These are phyloP conservation scores for Tilletiopsis washingtonensis DNA, from an alignment of 1,284 basidiomycete species.

Conservation along the genomic window DNA sequence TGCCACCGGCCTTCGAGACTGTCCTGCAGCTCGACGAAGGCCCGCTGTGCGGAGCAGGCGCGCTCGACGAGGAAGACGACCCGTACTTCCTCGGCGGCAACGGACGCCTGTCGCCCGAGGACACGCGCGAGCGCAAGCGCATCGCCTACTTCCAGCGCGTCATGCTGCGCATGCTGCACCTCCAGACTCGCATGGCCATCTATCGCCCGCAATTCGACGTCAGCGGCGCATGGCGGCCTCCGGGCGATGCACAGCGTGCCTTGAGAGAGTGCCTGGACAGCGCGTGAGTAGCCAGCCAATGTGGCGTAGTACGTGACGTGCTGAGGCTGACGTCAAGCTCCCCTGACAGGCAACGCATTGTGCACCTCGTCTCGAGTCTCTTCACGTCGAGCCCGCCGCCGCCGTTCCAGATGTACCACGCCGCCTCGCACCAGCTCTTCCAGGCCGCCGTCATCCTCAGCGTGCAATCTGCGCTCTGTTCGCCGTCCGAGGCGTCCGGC, in stretches of 20 bases:
- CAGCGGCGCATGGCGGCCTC: constrained; percentile 22
- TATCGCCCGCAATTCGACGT: constrained; percentile 34
- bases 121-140: constrained; percentile 17
- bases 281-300: background rate
- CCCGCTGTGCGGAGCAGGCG: constrained; percentile 13
- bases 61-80: constrained; percentile 5
- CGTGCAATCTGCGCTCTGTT: constrained; percentile 15
- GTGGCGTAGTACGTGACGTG: too few species aligned
- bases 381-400: constrained; percentile 3
- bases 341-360: background rate
- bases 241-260: constrained; percentile 10
- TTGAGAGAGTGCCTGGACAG: constrained; percentile 4
- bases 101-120: too few species aligned
- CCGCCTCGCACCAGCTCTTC: constrained; percentile 28
- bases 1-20: constrained; percentile 18
- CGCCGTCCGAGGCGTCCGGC: background rate
- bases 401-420: constrained; percentile 20
- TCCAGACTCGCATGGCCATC: constrained; percentile 20
- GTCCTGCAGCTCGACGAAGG: constrained; percentile 21
- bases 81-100: constrained; percentile 1
- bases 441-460: constrained; percentile 28
- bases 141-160: constrained; percentile 21
- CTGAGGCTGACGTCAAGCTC: too few species aligned
- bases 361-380: constrained; percentile 4
- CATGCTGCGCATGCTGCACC: constrained; percentile 19